Evolutionary conservation across 768 basidiomycete genomes (phyloP), one percentile per base, ranked within the genome.

Genomic region (Psilocybe subaeruginosa): DNA sequence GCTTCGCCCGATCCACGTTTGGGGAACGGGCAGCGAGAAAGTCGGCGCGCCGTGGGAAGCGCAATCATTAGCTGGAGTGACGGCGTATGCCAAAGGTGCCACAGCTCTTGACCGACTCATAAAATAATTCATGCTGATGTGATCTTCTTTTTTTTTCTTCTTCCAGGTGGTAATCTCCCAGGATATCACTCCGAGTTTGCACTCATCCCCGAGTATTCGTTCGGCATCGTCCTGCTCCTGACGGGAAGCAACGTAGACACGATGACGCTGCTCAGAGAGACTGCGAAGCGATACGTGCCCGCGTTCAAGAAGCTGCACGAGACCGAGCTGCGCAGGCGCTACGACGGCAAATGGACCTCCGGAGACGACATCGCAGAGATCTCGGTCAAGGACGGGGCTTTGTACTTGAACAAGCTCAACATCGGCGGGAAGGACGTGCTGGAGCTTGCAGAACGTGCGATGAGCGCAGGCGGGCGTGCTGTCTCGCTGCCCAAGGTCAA

Each of bases 31-130:
- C 5, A 63, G 70, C 35, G 73, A 77, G 37, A 75, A 74, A 39
- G 77, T 78, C 14, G 80, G 80, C 4, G 75, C 73, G 0, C 74
- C 80, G 19, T 81, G 80, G 81, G 80, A 81, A 61, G 78, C 82
- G 39, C 64, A 68, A 29, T 66, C 71, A 8, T 66, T 76, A 7
- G 70, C 69, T 62, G 68, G 70, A 58, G 65, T 73, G 17, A 69
- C 76, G 49, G 52, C 73, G 41, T 73, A 78, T 59, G 65, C 74
- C 59, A 76, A 77, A 74, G 69, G 69, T 78, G 23, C 23, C 23
- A 23, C 23, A 23, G 23, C 23, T 23, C 23, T 23, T 23, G 23
- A 23, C 23, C 23, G 23, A 23, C 23, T 23, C 23, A 23, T 23
- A 23, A 23, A 23, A 2, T 23, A 23, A 23, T 23, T 23, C 23